These are phyloP conservation scores for Coriaria nepalensis DNA, from an alignment of 306 rosid species.

Conservation along the genomic window DNA sequence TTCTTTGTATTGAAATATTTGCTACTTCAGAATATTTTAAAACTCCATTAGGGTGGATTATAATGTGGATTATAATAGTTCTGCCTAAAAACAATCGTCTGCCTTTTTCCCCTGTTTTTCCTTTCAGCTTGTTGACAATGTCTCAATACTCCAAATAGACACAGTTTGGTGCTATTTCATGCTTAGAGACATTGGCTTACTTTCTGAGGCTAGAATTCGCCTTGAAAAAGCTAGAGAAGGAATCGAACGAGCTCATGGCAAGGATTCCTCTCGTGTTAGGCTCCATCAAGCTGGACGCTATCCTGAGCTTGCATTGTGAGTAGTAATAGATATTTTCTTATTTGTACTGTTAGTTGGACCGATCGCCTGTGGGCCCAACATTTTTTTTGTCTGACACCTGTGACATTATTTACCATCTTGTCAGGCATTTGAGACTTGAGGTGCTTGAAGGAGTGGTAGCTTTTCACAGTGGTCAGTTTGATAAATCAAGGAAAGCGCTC, in stretches of 20 bases:
- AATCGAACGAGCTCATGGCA: constrained; percentile 71
- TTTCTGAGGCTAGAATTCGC: constrained; percentile 73
- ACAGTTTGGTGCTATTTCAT: constrained; percentile 99
- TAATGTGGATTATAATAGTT: no score
- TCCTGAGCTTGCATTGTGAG: constrained; percentile 91
- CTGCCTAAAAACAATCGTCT: constrained; percentile 8
- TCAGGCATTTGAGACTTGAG: constrained; percentile 75
- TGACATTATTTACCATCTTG: constrained; percentile 7
- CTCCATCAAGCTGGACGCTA: constrained; percentile 63
- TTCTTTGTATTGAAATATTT: constrained; percentile 3
- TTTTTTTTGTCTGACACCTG: constrained; percentile 8
- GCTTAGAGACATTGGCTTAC: constrained; percentile 73
- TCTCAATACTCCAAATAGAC: constrained; percentile 87
- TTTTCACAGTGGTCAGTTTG: constrained; percentile 62
- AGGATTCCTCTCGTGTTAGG: constrained; percentile 64
- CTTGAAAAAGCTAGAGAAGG: constrained; percentile 67
- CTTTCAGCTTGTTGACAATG: constrained; percentile 76
- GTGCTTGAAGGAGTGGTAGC: constrained; percentile 93
- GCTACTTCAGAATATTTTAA: neutral
- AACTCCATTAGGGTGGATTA: neutral
- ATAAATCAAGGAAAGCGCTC: constrained; percentile 45
- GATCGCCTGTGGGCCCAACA: neutral
- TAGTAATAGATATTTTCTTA: constrained; percentile 4
- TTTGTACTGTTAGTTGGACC: neutral
- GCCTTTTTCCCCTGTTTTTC: constrained; percentile 4